Evolutionary conservation across 2,329 filamentous ascomycete species (phyloP).

Genomic region (Sclerotinia sclerotiorum): DNA sequence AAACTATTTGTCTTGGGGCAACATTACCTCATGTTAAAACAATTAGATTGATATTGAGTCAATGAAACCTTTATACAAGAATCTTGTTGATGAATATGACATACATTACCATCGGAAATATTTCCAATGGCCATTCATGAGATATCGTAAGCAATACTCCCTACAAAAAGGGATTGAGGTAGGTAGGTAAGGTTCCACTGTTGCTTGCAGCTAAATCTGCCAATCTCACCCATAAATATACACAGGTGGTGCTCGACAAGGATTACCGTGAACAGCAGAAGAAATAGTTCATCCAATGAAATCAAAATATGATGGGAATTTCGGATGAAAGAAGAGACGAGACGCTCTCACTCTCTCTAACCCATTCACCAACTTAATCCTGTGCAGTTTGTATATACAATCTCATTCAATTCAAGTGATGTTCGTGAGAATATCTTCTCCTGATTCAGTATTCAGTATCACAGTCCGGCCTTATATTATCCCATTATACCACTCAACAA

Average conservation of each 20-base stretch:
- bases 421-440: background rate
- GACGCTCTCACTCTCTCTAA: slow-evolving; percentile 1
- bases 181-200: slow-evolving; percentile 8
- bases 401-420: background rate
- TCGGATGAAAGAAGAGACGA: slow-evolving; percentile 16
- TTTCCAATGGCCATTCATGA: background rate
- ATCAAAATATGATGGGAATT: slow-evolving; percentile 10
- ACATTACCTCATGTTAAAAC: background rate
- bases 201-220: slow-evolving; percentile 12
- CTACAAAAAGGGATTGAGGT: background rate
- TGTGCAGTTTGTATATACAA: background rate
- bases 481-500: background rate
- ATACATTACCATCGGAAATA: too few relatives aligned
- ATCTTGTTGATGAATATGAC: background rate
- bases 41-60: background rate
- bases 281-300: slow-evolving; percentile 17
- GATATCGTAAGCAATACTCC: slow-evolving; percentile 13
- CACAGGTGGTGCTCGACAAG: slow-evolving; percentile 19
- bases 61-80: background rate
- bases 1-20: background rate
- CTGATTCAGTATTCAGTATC: background rate
- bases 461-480: background rate
- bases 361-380: background rate
- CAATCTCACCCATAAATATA: slow-evolving; percentile 18
- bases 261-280: background rate